phyloP scores from a whole-genome alignment of 192 early-diverging fungal species.

The Dispira simplex region DNA sequence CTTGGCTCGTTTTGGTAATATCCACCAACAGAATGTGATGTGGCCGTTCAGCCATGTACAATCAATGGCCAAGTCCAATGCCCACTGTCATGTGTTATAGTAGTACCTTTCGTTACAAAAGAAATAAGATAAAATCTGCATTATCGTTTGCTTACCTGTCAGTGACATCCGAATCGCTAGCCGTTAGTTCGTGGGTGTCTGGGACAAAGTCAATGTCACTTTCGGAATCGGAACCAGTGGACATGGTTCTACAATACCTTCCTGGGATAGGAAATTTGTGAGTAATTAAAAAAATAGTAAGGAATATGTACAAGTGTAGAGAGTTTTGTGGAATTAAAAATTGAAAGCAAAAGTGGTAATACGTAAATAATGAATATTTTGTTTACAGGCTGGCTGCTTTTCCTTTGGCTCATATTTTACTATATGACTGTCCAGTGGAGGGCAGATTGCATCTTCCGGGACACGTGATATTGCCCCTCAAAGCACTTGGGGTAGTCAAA shows the following conservation, averaged over 20 bases:
- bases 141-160: background rate
- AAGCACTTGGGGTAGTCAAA: too few species aligned
- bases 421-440: too few species aligned
- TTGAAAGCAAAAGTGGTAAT: background rate
- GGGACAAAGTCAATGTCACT: slow-evolving; percentile 2
- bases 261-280: background rate
- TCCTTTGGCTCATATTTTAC: too few species aligned
- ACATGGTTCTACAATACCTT: background rate
- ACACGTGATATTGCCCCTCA: too few species aligned
- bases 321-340: background rate
- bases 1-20: too few species aligned
- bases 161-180: background rate
- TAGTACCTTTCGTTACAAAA: background rate
- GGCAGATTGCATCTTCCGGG: too few species aligned
- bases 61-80: too few species aligned
- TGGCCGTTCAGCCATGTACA: too few species aligned
- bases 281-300: background rate
- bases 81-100: background rate
- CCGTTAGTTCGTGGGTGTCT: background rate
- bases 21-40: too few species aligned
- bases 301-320: background rate
- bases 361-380: background rate
- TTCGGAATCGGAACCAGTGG: background rate
- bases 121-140: background rate
- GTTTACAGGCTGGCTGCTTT: too few species aligned